These are phyloP conservation scores for Hortiboletus flavorubellus DNA, from an alignment of 768 basidiomycete species.

Conservation along the genomic window DNA sequence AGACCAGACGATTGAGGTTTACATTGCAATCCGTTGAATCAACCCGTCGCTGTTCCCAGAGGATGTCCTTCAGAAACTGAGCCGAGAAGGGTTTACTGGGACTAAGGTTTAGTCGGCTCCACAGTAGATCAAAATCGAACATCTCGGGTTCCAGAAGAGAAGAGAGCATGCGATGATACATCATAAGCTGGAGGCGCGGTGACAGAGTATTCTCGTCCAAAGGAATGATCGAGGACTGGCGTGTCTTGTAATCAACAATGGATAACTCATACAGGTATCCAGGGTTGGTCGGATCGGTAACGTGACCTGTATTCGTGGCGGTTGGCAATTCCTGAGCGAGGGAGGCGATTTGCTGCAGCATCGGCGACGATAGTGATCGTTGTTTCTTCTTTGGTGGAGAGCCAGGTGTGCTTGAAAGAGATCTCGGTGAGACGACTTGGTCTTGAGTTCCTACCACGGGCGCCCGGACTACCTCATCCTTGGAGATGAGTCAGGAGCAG, in stretches of 20 bases:
- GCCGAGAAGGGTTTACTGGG: conserved; percentile 46
- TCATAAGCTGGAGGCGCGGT: conserved; percentile 71
- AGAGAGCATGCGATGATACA: conserved; percentile 67
- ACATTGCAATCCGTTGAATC: conserved; percentile 19
- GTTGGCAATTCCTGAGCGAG: not conserved
- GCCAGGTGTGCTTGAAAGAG: conserved; percentile 15
- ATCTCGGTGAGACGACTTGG: conserved; percentile 5
- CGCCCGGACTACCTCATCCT: conserved; percentile 51
- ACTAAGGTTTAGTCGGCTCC: conserved; percentile 45
- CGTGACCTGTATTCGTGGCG: not conserved
- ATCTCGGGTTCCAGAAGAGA: conserved; percentile 41
- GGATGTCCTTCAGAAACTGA: conserved; percentile 39
- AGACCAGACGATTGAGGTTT: conserved; percentile 32
- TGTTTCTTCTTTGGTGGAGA: conserved; percentile 30
- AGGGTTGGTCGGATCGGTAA: not conserved
- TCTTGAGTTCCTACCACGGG: not conserved
- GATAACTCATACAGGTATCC: conserved; percentile 33
- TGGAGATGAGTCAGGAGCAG: conserved; percentile 1
- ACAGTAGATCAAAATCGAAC: conserved; percentile 54
- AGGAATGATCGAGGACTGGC: conserved; percentile 48
- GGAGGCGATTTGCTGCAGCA: conserved; percentile 10
- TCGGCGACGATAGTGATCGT: conserved; percentile 16
- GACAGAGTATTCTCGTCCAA: conserved; percentile 53
- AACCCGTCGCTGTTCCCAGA: conserved; percentile 16
- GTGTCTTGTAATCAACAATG: conserved; percentile 71